phyloP scores from a whole-genome alignment of 2,329 filamentous ascomycete species.

The Nothophoma quercina region DNA sequence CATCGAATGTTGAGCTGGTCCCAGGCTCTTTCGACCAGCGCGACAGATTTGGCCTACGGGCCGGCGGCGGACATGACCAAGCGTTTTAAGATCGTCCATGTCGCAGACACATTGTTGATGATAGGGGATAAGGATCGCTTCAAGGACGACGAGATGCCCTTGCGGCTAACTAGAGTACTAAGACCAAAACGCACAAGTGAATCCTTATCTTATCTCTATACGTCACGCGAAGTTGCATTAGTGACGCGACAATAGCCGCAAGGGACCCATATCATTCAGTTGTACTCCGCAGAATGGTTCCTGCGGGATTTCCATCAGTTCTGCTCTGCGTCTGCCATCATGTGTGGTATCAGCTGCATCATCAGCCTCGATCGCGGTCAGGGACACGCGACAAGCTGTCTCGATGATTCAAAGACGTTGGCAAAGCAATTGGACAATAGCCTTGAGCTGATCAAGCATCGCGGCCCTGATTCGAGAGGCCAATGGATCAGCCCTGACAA shows the following conservation, averaged over 20 bases:
- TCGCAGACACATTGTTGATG: not conserved
- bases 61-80: not conserved
- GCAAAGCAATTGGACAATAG: slow-evolving; percentile 13
- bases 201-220: slow-evolving; percentile 11
- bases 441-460: slow-evolving; percentile 49
- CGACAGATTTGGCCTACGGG: not conserved
- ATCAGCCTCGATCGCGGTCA: slow-evolving; percentile 12
- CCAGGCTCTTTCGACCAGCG: no score
- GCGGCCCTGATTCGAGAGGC: slow-evolving; percentile 55
- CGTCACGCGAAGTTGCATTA: slow-evolving; percentile 13
- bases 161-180: not conserved
- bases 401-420: slow-evolving; percentile 6
- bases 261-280: not conserved
- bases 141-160: not conserved
- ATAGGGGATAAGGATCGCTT: slow-evolving; percentile 2
- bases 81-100: not conserved
- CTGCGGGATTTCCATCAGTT: slow-evolving; percentile 3
- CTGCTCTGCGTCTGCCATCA: not conserved
- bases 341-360: slow-evolving; percentile 19
- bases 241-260: slow-evolving; percentile 9
- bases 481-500: slow-evolving; percentile 55
- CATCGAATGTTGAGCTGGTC: no score
- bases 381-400: slow-evolving; percentile 1
- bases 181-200: not conserved
- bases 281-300: not conserved